Base-by-base conservation (phyloP, 805 yeast genomes). In the Candida sakaeoensis region DNA sequence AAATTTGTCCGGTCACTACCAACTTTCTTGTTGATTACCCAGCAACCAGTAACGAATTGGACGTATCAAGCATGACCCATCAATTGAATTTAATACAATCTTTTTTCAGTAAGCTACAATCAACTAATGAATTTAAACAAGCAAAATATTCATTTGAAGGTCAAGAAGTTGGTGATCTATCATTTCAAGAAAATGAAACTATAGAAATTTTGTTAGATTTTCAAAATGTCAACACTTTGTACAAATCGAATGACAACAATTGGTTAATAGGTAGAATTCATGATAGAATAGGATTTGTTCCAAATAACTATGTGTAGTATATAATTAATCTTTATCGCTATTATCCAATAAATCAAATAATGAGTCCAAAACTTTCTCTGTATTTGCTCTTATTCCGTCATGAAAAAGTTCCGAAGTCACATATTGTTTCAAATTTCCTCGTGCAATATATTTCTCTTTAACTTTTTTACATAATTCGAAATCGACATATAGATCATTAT, bases 401-500 rank as follows among this genome's bases (percentile, higher is more conserved):
- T 76, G 80, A 53, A 76, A 74, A 41, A 52, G 65, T 39, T 74
- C 77, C 46, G 69, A 72, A 24, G 77, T 69, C n/a, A 72, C 58
- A 40, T 56, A 66, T 43, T 63, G 65, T 46, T 67, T 55, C 41
- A 68, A 53, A 38, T 71, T 71, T n/a, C 57, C 63, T 31, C 51
- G 53, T 13, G 51, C 52, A 12, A 48, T 41, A 46, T 61, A 63
- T 8, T 53, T 40, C 8, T 57, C 41, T 27, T 62, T 61, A 23
- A 70, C 71, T 40, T 55, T 52, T 48, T 60, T 63, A 14, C 72
- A 55, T 22, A 72, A 43, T 12, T 63, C 62, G 42, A 69, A 71
- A 49, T 74, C 79, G 32, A 76, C 80, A 49, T 75, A 76, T 49
- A 70, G 76, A 49, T 76, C 82, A 41, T 67, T 54, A 34, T 53